These are phyloP conservation scores for Teunomyces aglyptinius DNA, from an alignment of 805 yeast species.

Conservation along the genomic window DNA sequence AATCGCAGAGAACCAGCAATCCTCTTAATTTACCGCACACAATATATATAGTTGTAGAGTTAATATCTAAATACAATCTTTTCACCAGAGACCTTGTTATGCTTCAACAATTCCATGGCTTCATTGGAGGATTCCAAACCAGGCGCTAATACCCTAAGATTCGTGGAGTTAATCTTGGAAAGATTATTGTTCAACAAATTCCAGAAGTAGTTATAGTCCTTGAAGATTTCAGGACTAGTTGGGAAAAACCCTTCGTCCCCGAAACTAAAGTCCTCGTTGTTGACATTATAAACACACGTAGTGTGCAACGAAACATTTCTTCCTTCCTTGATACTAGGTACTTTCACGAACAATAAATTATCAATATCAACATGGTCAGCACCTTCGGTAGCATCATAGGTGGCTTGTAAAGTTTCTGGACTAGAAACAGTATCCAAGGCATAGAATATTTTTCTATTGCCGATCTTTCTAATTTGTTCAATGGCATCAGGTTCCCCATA, in stretches of 20 bases:
- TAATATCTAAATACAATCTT: conserved; percentile 40
- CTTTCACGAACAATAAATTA: conserved; percentile 2
- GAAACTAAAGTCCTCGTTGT: conserved; percentile 2
- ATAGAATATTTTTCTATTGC: conserved; percentile 19
- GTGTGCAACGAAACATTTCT: conserved; percentile 5
- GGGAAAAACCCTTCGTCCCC: background rate
- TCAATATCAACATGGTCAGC: conserved; percentile 13
- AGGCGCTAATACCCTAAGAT: conserved; percentile 22
- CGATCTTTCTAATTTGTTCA: conserved; percentile 17
- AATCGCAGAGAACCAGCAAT: no score
- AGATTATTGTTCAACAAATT: conserved; percentile 18
- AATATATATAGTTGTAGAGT: no score
- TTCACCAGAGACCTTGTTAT: conserved; percentile 41
- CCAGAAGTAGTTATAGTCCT: conserved; percentile 22
- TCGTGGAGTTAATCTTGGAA: conserved; percentile 14
- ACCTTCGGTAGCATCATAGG: conserved; percentile 29
- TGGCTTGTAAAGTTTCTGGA: conserved; percentile 20
- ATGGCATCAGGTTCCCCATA: conserved; percentile 24
- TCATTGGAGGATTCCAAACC: conserved; percentile 31
- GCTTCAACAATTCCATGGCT: conserved; percentile 34
- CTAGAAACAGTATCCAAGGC: conserved; percentile 26
- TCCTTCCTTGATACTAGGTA: background rate
- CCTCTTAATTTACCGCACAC: no score
- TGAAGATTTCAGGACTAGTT: conserved; percentile 6
- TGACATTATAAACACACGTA: conserved; percentile 8